Percentiles rank a stretch among this genome's conserved stretches.
Conservation (phyloP, 176 grass and related monocot species). For the Calamus simplicifolius region DNA sequence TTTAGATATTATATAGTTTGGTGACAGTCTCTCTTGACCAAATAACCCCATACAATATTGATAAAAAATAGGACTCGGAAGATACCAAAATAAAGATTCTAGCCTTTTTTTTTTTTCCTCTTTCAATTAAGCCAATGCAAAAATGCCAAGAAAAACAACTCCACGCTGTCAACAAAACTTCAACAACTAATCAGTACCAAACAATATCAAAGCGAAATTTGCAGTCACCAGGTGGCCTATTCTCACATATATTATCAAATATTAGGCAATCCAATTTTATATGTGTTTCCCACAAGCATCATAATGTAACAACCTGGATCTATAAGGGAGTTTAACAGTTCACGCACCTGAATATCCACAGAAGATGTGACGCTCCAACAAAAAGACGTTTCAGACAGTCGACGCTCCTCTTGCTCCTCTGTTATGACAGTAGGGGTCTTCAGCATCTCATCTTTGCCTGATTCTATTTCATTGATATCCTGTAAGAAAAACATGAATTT, state of each 20-base stretch:
- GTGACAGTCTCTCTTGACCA: too few relatives aligned
- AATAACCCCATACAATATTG: too few relatives aligned
- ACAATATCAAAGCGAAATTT: too few relatives aligned
- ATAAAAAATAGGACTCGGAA: too few relatives aligned
- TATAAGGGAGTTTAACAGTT: background rate
- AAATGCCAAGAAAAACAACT: too few relatives aligned
- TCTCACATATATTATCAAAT: background rate
- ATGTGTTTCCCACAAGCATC: background rate
- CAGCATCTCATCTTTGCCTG: conserved; percentile 16
- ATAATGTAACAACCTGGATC: background rate
- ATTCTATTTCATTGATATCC: conserved; percentile 17
- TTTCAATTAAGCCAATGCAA: too few relatives aligned
- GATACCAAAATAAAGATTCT: too few relatives aligned
- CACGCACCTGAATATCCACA: conserved; percentile 48
- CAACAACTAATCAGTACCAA: too few relatives aligned
- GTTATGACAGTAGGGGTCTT: conserved; percentile 23
- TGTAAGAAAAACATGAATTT: conserved; percentile 18
- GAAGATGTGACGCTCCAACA: conserved; percentile 87
- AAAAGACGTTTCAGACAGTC: conserved; percentile 85
- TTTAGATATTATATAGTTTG: too few relatives aligned
- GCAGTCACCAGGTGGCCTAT: too few relatives aligned
- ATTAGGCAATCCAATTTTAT: background rate
- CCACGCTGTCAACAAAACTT: too few relatives aligned
- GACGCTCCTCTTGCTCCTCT: conserved; percentile 65
- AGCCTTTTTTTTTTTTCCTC: too few relatives aligned